Percentiles rank a stretch among this genome's conserved stretches.
Conservation (phyloP, 441 rosid species). For the Erysimum pusillum region DNA sequence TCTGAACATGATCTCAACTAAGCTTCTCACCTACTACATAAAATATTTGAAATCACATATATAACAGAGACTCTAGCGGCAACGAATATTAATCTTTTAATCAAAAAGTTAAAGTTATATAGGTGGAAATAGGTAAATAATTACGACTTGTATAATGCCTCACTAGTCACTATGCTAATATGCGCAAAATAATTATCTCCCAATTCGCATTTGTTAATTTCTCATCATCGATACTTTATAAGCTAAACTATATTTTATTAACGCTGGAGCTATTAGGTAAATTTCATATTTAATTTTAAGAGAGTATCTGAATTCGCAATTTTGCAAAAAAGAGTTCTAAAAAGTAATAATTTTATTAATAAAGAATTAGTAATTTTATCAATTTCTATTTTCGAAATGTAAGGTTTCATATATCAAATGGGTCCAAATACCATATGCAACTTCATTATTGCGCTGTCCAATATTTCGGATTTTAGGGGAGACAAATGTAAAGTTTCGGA, state of each 20-base stretch:
- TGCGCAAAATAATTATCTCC: background rate
- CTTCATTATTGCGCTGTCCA: background rate
- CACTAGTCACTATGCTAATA: too few species aligned
- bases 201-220: background rate
- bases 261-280: too few species aligned
- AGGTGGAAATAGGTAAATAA: background rate
- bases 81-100: background rate
- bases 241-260: too few species aligned
- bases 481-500: background rate
- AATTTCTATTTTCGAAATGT: background rate
- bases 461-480: background rate
- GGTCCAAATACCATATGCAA: background rate
- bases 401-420: background rate
- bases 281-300: background rate
- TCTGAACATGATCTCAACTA: constrained; percentile 5
- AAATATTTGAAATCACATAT: background rate
- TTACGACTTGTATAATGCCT: too few species aligned
- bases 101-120: background rate
- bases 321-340: background rate
- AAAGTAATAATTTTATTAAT: too few species aligned
- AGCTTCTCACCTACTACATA: constrained; percentile 3
- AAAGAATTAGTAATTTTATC: background rate
- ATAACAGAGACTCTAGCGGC: background rate
- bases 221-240: background rate
- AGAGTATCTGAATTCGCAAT: background rate